Evolutionary conservation across 345 rosid genomes (phyloP).

Genomic region (Salix brachista): DNA sequence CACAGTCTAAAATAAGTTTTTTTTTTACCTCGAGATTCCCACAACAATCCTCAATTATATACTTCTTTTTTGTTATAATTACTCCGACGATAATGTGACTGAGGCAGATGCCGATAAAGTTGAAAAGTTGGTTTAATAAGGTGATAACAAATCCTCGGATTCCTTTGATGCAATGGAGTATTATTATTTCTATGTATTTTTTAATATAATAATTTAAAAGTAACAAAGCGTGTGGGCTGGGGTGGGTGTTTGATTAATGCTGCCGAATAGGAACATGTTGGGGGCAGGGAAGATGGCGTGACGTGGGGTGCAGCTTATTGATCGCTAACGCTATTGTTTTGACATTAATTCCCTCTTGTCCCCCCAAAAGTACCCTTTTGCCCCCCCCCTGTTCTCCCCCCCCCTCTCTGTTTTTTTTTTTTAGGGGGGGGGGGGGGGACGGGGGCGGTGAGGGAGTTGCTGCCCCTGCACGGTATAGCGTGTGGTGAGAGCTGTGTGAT

Average conservation of each 20-base stretch:
- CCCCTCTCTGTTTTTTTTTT: too few relatives aligned
- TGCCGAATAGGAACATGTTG: constrained; percentile 1
- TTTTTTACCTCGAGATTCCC: constrained; percentile 1
- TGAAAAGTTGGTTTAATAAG: neutral
- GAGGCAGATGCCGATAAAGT: neutral
- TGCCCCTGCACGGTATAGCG: neutral
- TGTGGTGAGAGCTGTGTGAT: neutral
- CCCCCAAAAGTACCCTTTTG: constrained; percentile 11
- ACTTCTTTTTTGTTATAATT: neutral
- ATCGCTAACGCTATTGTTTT: constrained; percentile 11
- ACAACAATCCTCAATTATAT: neutral
- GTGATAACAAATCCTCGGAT: constrained; percentile 11
- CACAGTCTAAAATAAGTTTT: neutral
- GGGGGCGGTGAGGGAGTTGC: neutral
- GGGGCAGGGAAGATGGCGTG: constrained; percentile 21
- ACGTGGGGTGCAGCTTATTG: constrained; percentile 17
- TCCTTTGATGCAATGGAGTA: neutral
- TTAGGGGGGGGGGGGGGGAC: too few relatives aligned
- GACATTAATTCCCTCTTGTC: constrained; percentile 21
- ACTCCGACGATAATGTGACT: neutral
- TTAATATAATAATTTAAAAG: neutral
- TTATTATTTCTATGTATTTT: neutral
- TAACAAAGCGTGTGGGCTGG: neutral
- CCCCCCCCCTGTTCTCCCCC: neutral
- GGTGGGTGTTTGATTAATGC: neutral